A percentile compares a stretch with the other conserved stretches of the same genome.
These are phyloP conservation scores for Suillus americanus DNA, from an alignment of 768 basidiomycete genomes.

Conservation along the genomic window DNA sequence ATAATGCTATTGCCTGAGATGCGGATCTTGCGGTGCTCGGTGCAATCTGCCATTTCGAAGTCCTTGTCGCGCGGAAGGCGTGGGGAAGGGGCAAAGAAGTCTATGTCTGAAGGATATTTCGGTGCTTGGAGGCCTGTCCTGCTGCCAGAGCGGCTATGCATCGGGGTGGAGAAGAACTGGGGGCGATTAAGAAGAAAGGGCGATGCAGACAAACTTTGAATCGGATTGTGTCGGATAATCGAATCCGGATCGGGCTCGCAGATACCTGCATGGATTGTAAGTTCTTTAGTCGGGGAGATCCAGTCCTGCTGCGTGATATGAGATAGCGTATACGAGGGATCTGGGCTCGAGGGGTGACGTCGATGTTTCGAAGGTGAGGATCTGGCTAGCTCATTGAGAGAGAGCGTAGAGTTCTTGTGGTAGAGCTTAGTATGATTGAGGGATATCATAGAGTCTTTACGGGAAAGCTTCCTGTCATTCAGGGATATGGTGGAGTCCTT, in stretches of 20 bases:
- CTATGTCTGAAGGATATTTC: neutral
- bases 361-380: slow-evolving; percentile 19
- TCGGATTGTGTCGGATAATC: neutral
- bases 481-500: slow-evolving; percentile 6
- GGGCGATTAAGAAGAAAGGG: slow-evolving; percentile 22
- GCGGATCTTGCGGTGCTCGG: slow-evolving; percentile 11
- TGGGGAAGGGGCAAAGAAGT: neutral
- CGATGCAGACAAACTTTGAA: slow-evolving; percentile 3
- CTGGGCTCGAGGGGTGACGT: slow-evolving; percentile 22
- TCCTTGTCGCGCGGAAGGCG: neutral
- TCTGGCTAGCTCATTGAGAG: slow-evolving; percentile 11
- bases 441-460: slow-evolving; percentile 18
- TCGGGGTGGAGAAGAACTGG: slow-evolving; percentile 29
- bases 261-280: slow-evolving; percentile 4
- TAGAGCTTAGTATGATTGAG: slow-evolving; percentile 16
- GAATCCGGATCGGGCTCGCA: neutral
- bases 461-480: slow-evolving; percentile 13
- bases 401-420: slow-evolving; percentile 2
- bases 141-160: slow-evolving; percentile 7
- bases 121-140: neutral
- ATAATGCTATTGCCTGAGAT: slow-evolving; percentile 30
- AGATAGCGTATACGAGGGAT: slow-evolving; percentile 28
- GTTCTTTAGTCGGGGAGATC: slow-evolving; percentile 13
- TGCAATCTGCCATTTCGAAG: slow-evolving; percentile 21
- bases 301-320: slow-evolving; percentile 15